Percentiles rank a stretch among this genome's conserved stretches.
phyloP scores from a whole-genome alignment of 2,329 filamentous ascomycete genomes.

The Clonostachys rosea region DNA sequence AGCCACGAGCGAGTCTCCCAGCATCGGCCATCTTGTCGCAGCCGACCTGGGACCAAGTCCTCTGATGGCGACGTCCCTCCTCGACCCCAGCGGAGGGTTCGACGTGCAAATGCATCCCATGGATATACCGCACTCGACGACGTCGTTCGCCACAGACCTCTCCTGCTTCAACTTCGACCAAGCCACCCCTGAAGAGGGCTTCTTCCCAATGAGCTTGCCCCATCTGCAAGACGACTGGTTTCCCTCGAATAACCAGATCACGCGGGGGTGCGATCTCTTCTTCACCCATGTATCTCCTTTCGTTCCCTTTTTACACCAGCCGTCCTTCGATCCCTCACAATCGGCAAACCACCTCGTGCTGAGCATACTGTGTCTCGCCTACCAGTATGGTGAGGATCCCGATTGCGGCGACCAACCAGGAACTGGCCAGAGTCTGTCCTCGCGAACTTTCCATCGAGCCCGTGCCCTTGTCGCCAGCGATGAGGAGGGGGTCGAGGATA shows the following conservation, averaged over 20 bases:
- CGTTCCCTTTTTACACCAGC: conserved; percentile 27
- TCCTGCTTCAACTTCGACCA: too few relatives aligned
- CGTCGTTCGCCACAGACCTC: neutral
- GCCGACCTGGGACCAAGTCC: neutral
- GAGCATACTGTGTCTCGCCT: conserved; percentile 28
- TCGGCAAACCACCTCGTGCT: conserved; percentile 17
- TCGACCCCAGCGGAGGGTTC: neutral
- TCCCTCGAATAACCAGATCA: conserved; percentile 20
- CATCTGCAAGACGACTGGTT: conserved; percentile 14
- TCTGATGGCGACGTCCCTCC: neutral
- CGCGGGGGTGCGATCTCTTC: conserved; percentile 22
- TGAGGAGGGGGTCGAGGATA: conserved; percentile 10
- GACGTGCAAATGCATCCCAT: neutral
- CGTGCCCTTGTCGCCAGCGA: conserved; percentile 14
- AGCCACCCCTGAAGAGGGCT: too few relatives aligned
- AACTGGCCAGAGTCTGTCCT: conserved; percentile 19
- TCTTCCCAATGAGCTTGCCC: too few relatives aligned
- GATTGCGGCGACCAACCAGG: conserved; percentile 15
- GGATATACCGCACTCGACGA: neutral
- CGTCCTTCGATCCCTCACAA: conserved; percentile 22
- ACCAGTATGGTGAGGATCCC: conserved; percentile 29
- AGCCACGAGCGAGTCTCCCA: neutral
- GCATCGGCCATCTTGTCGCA: neutral
- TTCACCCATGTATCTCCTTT: conserved; percentile 27
- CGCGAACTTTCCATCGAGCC: conserved; percentile 22